Percentiles rank a stretch among this genome's conserved stretches.
phyloP scores from a whole-genome alignment of 495 filamentous ascomycete species.

The Cryomyces antarcticus region DNA sequence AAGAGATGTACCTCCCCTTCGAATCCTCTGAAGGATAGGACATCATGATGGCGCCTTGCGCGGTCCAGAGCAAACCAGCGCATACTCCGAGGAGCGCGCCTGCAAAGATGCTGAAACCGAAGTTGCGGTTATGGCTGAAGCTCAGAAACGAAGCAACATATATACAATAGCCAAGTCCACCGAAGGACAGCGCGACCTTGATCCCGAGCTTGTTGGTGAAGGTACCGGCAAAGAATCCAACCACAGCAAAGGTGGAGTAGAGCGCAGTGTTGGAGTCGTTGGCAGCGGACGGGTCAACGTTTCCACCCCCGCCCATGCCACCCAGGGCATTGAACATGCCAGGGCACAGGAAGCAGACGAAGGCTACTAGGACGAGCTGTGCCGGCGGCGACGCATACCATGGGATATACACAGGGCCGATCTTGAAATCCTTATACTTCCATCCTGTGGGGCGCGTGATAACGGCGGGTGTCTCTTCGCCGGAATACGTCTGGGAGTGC shows the following conservation, averaged over 20 bases:
- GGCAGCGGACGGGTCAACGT: conserved; percentile 35
- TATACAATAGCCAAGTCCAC: conserved; percentile 71
- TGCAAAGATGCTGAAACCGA: conserved; percentile 35
- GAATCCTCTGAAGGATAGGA: conserved; percentile 62
- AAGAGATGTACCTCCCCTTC: conserved; percentile 76
- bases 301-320: conserved; percentile 49
- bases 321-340: conserved; percentile 46
- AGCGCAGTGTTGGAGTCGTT: conserved; percentile 52
- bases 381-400: conserved; percentile 9
- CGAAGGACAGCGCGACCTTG: conserved; percentile 49
- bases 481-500: not conserved
- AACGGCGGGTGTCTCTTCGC: not conserved
- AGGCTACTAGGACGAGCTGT: conserved; percentile 10
- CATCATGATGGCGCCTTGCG: conserved; percentile 93
- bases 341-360: conserved; percentile 14
- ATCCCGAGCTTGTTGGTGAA: conserved; percentile 60
- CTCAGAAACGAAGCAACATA: conserved; percentile 61
- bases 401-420: not conserved
- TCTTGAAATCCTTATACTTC: not conserved
- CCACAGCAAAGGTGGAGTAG: conserved; percentile 68
- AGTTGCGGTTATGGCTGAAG: conserved; percentile 57
- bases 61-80: conserved; percentile 76
- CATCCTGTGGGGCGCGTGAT: not conserved
- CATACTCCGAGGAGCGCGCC: conserved; percentile 46
- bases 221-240: conserved; percentile 73